phyloP scores from a whole-genome alignment of 2,329 filamentous ascomycete species.

The Phoma herbarum region DNA sequence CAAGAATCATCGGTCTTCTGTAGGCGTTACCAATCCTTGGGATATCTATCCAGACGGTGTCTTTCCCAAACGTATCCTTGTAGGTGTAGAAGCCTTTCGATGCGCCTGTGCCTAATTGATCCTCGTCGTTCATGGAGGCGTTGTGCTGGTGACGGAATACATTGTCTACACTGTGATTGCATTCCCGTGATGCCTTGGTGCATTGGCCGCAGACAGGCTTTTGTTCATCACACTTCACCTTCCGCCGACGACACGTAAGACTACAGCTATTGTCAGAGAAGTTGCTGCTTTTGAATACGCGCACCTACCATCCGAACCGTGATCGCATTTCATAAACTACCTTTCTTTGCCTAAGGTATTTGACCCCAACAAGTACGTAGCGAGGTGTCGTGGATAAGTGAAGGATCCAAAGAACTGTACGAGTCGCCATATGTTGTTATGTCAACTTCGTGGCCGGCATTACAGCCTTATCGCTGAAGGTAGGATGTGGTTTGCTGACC shows the following conservation, averaged over 20 bases:
- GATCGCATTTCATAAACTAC: slow-evolving; percentile 44
- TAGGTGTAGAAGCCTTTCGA: slow-evolving; percentile 71
- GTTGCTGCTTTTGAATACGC: slow-evolving; percentile 5
- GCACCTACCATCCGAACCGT: slow-evolving; percentile 51
- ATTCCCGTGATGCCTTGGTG: slow-evolving; percentile 67
- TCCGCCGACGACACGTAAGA: slow-evolving; percentile 65
- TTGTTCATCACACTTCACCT: slow-evolving; percentile 72
- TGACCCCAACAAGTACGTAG: slow-evolving; percentile 32
- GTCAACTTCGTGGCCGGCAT: slow-evolving; percentile 34
- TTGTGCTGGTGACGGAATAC: slow-evolving; percentile 75
- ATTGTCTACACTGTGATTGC: slow-evolving; percentile 68
- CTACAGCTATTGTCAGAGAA: slow-evolving; percentile 32
- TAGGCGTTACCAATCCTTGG: slow-evolving; percentile 61
- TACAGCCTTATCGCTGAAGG: slow-evolving; percentile 32
- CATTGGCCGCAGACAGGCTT: slow-evolving; percentile 69
- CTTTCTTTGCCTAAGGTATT: slow-evolving; percentile 24
- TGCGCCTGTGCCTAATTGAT: slow-evolving; percentile 54
- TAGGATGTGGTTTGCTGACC: slow-evolving; percentile 49
- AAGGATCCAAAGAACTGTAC: slow-evolving; percentile 33
- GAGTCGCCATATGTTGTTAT: slow-evolving; percentile 42
- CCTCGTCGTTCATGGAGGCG: slow-evolving; percentile 69
- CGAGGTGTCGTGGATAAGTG: too few relatives aligned
- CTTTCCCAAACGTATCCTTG: slow-evolving; percentile 69
- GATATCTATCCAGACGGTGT: slow-evolving; percentile 69
- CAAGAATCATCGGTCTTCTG: not conserved